Conservation (phyloP, 106 monocot species). For the Acorus gramineus region DNA sequence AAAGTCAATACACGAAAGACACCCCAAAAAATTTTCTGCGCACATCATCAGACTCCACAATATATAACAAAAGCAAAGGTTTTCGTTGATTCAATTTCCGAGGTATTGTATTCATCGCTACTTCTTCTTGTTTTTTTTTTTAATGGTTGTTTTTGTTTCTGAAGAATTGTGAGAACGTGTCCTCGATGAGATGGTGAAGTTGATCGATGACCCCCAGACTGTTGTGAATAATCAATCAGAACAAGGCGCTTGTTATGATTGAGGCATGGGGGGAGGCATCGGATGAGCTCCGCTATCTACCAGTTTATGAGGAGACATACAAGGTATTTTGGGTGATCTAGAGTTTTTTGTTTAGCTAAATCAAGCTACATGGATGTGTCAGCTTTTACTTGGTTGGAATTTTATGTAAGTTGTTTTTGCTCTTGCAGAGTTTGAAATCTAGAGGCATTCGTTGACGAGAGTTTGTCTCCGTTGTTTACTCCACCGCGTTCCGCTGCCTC, state of each 20-base stretch:
- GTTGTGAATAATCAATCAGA: constrained; percentile 69
- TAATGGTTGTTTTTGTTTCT: background rate
- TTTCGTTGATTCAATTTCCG: no score
- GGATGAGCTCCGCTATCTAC: constrained; percentile 74
- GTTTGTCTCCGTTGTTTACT: constrained; percentile 88
- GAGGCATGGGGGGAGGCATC: constrained; percentile 93
- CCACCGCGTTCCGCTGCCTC: constrained; percentile 73
- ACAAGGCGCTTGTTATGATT: constrained; percentile 83
- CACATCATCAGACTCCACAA: no score
- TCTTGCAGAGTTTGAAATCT: constrained; percentile 85
- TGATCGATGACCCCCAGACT: constrained; percentile 92
- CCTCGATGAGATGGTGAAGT: constrained; percentile 92
- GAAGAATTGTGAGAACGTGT: constrained; percentile 96
- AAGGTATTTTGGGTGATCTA: constrained; percentile 39
- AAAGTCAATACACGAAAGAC: no score
- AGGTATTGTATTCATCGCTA: no score
- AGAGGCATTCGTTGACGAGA: constrained; percentile 84
- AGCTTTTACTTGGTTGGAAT: background rate
- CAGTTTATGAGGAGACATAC: constrained; percentile 94
- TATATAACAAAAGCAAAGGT: no score
- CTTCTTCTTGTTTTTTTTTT: no score
- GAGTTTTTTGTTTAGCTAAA: no score
- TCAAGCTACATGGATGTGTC: no score
- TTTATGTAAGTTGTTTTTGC: background rate
- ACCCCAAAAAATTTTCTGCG: no score